Evolutionary conservation across 306 rosid species (phyloP).

Genomic region (Malus fusca): DNA sequence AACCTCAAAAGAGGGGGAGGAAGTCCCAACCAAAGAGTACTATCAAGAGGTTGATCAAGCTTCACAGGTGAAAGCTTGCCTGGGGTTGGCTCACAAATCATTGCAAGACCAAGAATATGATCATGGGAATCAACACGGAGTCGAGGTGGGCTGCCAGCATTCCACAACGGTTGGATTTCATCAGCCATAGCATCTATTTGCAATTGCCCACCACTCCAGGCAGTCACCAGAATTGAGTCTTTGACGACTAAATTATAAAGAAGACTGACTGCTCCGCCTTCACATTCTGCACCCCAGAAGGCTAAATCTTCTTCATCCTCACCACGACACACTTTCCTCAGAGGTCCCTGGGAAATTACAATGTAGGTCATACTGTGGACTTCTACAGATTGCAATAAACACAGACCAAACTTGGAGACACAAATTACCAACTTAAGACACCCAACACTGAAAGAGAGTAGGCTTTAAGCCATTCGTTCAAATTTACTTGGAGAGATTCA

Average conservation of each 20-base stretch:
- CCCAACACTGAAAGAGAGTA: not conserved
- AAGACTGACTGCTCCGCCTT: conserved; percentile 75
- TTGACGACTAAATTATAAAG: conserved; percentile 70
- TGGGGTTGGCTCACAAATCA: conserved; percentile 77
- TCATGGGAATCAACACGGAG: conserved; percentile 65
- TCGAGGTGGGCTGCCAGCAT: conserved; percentile 60
- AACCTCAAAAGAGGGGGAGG: conserved; percentile 83
- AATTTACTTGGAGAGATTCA: not conserved
- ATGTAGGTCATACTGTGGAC: not conserved
- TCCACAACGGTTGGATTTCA: conserved; percentile 95
- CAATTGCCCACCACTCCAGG: conserved; percentile 95
- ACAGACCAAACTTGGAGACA: not conserved
- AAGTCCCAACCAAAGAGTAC: conserved; percentile 68
- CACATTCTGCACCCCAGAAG: conserved; percentile 67
- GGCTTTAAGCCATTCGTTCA: not conserved
- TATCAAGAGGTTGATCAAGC: conserved; percentile 54
- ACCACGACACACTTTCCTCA: conserved; percentile 57
- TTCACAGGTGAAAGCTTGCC: conserved; percentile 28
- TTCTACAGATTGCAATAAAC: not conserved
- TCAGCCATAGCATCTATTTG: conserved; percentile 94
- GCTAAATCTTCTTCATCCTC: conserved; percentile 43
- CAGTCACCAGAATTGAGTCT: conserved; percentile 79
- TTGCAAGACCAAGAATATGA: conserved; percentile 77
- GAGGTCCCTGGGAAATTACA: conserved; percentile 66
- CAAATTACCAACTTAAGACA: not conserved